Evolutionary conservation across 2,329 filamentous ascomycete genomes (phyloP), one percentile per base, ranked within the genome.

Genomic region (Sporothrix euskadiensis): DNA sequence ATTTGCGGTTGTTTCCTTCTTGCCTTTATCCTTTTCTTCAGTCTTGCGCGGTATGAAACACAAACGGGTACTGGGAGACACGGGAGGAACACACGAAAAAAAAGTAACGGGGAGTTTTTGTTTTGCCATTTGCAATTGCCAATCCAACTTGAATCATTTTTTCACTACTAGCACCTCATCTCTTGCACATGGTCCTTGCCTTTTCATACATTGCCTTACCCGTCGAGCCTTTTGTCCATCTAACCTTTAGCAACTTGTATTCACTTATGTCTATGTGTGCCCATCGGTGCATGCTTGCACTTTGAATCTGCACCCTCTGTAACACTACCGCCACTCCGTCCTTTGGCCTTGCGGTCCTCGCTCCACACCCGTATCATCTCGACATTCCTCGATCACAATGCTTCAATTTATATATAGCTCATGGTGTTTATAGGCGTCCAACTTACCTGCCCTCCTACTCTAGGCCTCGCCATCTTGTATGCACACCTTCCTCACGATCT

Each of bases 21-120:
- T 68, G 39, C 26, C 44, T 65, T 68, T 30, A 30, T 66, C 61
- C 22, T 66, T 41, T 65, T 56, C 19, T 63, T 72, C 56, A 19
- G 47, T 69, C 14, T 54, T 54, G 44, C 65, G 52, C 22, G 47
- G 47, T 39, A 69, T n/a, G 47, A 69, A 39, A 69, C 30, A 54
- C 16, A 54, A 44, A 35, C 47, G 22, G 66, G 30, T 56, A 69
- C 47, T 41, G 47, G 47, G 47, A 22, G 63, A 49, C 14, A 22
- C 6, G 41, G 22, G 41, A 63, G 66, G 19, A 56, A 30, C 22
- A 68, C 22, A 54, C 30, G 44, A 22, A 39, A 54, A 52, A 69
- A 47, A 26, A 54, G 65, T 22, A 8, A 68, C 12, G 41, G 47
- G 66, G 66, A 54, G 32, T 54, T 69, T 69, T 69, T 35, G 54